Conservation (phyloP, 306 rosid species). For the Prosopis cineraria region DNA sequence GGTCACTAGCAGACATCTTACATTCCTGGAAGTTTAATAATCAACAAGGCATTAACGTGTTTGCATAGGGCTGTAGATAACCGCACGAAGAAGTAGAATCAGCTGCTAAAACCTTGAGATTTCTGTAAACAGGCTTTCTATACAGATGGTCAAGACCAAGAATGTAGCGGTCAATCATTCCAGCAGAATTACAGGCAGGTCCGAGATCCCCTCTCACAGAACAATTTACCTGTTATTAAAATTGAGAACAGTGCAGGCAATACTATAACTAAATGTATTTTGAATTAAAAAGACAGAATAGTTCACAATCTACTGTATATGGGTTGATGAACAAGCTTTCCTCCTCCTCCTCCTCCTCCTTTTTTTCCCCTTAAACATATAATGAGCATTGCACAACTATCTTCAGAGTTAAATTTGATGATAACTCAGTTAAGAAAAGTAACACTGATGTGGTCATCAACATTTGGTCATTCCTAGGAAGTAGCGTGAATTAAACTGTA, state of each 20-base stretch:
- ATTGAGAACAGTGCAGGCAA: conserved; percentile 37
- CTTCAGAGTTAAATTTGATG: background rate
- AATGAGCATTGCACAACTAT: background rate
- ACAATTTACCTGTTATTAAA: conserved; percentile 72
- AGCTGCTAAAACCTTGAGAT: conserved; percentile 65
- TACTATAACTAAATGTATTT: conserved; percentile 12
- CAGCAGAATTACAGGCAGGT: conserved; percentile 93
- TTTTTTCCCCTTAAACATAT: background rate
- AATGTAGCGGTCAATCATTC: conserved; percentile 86
- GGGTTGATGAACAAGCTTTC: background rate
- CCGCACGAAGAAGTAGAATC: conserved; percentile 22
- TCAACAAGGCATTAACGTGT: conserved; percentile 34
- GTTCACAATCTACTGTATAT: background rate
- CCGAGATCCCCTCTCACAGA: conserved; percentile 83
- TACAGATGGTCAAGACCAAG: conserved; percentile 78
- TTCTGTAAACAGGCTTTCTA: conserved; percentile 77
- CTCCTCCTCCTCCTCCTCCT: too few relatives aligned
- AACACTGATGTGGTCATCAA: background rate
- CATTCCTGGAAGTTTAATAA: conserved; percentile 70
- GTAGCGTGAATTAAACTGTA: conserved; percentile 4
- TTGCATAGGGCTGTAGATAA: conserved; percentile 17
- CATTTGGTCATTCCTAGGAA: background rate
- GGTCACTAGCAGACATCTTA: conserved; percentile 54
- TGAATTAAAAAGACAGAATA: background rate
- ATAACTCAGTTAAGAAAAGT: conserved; percentile 17